Conservation (phyloP, 352 stramenopile genomes). For the Globisporangium sylvaticum region DNA sequence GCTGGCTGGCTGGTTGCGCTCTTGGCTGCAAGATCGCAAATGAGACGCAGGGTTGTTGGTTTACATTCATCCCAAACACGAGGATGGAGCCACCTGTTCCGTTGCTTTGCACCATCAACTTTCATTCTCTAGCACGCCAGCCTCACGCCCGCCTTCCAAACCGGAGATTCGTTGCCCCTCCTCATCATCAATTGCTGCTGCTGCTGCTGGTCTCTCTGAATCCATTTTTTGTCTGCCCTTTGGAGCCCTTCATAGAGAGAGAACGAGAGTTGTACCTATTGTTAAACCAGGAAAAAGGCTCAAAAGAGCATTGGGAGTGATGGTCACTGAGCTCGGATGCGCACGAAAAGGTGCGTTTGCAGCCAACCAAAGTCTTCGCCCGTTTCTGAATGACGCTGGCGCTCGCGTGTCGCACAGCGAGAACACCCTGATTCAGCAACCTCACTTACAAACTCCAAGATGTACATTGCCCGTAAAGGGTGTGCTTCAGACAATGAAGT, state of each 20-base stretch:
- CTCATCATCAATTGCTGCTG: background rate
- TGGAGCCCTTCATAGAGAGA: background rate
- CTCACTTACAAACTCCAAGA: background rate
- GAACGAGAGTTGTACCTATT: constrained; percentile 6
- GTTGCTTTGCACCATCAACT: background rate
- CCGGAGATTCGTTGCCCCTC: constrained; percentile 3
- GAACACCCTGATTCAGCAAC: background rate
- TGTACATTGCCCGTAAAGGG: background rate
- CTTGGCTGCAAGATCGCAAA: constrained; percentile 13
- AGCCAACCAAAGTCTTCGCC: constrained; percentile 7
- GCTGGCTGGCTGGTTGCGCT: background rate
- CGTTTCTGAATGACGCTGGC: background rate
- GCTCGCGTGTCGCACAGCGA: background rate
- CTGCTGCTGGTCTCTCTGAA: background rate
- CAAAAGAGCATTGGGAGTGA: background rate
- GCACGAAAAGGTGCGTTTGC: constrained; percentile 12
- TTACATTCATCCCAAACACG: background rate
- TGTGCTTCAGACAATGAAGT: background rate
- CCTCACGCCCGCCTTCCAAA: constrained; percentile 1
- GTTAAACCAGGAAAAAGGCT: constrained; percentile 5
- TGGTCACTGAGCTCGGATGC: background rate
- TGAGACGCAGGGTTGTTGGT: constrained; percentile 1
- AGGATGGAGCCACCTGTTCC: background rate
- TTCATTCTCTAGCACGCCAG: background rate
- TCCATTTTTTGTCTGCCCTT: background rate